A percentile compares a stretch with the other conserved stretches of the same genome.
Evolutionary conservation across 768 basidiomycete genomes (phyloP).

Genomic region (Boletus subparvulus): DNA sequence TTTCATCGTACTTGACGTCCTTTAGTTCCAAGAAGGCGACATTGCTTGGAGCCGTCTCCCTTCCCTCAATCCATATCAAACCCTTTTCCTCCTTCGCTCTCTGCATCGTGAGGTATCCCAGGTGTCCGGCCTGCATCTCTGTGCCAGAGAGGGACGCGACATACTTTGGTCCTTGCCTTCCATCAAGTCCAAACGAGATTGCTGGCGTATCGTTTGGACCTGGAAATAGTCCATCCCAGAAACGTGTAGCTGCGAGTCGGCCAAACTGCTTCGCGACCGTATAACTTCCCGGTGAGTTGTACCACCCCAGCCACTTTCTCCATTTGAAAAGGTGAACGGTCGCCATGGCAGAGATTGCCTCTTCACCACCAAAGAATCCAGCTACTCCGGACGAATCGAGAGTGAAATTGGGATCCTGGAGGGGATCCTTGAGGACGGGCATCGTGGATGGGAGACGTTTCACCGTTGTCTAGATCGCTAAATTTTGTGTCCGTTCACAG

Average conservation of each 20-base stretch:
- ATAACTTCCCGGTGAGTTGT: conserved; percentile 39
- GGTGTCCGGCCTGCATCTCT: conserved; percentile 29
- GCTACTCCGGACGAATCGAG: conserved; percentile 35
- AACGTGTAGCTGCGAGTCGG: conserved; percentile 24
- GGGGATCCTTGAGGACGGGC: conserved; percentile 18
- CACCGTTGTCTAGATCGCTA: background rate
- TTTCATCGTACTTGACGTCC: conserved; percentile 20
- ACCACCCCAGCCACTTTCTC: conserved; percentile 36
- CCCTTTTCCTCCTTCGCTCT: conserved; percentile 3
- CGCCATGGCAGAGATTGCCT: conserved; percentile 38
- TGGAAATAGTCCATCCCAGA: conserved; percentile 36
- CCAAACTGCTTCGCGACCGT: conserved; percentile 34
- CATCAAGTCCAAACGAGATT: conserved; percentile 31
- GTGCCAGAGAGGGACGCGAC: conserved; percentile 29
- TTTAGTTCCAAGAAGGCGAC: conserved; percentile 26
- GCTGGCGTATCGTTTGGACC: conserved; percentile 28
- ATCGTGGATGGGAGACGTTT: conserved; percentile 3
- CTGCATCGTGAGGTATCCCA: conserved; percentile 29
- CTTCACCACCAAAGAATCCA: conserved; percentile 39
- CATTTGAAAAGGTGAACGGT: conserved; percentile 34
- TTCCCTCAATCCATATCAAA: background rate
- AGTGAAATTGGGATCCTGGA: conserved; percentile 5
- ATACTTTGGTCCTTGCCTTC: conserved; percentile 28
- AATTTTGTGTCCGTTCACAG: too few relatives aligned
- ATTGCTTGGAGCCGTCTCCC: conserved; percentile 15